A percentile compares a stretch with the other conserved stretches of the same genome.
phyloP scores from a whole-genome alignment of 225 moss, liverwort and hornwort species.

The Bryoerythrophyllum caledonicum region DNA sequence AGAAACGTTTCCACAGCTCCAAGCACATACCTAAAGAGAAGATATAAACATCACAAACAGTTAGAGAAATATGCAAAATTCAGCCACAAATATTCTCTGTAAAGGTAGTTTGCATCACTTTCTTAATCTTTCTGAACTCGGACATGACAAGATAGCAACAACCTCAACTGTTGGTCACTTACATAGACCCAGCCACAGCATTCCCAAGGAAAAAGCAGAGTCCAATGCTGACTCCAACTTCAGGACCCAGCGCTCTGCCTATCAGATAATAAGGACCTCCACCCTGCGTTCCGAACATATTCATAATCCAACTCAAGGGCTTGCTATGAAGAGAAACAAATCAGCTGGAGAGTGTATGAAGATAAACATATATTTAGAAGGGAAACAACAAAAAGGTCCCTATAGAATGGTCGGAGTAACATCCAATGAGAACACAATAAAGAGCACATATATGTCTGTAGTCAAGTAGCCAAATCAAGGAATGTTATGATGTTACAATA shows the following conservation, averaged over 20 bases:
- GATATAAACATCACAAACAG: conserved; percentile 7
- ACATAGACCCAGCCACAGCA: conserved; percentile 97
- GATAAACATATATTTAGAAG: background rate
- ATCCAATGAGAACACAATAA: background rate
- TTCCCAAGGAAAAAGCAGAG: conserved; percentile 98
- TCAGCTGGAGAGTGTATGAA: background rate
- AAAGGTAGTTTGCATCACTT: conserved; percentile 5
- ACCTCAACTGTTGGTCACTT: conserved; percentile 30
- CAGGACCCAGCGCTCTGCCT: conserved; percentile 98
- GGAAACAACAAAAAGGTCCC: background rate
- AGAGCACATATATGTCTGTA: background rate
- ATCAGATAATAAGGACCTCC: conserved; percentile 99
- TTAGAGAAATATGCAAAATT: background rate
- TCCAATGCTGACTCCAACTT: conserved; percentile 99
- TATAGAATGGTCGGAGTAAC: background rate
- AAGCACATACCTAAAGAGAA: conserved; percentile 71
- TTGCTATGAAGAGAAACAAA: conserved; percentile 1
- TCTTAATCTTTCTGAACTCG: background rate
- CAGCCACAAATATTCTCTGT: background rate
- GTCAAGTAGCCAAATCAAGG: too few species aligned
- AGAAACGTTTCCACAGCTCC: conserved; percentile 99
- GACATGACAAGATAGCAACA: conserved; percentile 4
- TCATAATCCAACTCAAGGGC: conserved; percentile 5
- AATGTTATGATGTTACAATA: too few species aligned
- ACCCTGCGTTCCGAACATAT: conserved; percentile 53